Evolutionary conservation across 1,284 basidiomycete genomes (phyloP).

Genomic region (Psilocybe mexicana): DNA sequence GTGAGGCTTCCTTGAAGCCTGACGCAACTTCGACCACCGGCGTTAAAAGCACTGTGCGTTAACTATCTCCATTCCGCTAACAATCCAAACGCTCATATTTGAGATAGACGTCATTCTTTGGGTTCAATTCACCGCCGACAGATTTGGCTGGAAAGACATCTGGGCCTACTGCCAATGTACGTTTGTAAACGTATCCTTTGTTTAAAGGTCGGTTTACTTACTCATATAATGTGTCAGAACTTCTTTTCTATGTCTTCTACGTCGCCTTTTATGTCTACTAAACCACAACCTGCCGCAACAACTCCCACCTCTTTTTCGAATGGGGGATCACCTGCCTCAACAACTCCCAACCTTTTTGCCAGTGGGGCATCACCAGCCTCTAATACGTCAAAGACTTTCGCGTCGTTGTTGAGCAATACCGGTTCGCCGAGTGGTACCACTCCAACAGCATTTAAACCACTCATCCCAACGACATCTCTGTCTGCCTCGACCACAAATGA

Average conservation of each 20-base stretch:
- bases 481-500: conserved; percentile 5
- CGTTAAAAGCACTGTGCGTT: background rate
- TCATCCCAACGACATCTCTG: background rate
- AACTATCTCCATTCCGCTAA: background rate
- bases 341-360: conserved; percentile 19
- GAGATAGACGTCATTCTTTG: background rate
- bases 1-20: background rate
- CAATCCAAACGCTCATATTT: background rate
- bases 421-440: conserved; percentile 1
- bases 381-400: conserved; percentile 43
- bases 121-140: background rate
- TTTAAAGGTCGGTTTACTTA: background rate
- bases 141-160: background rate
- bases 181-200: too few species aligned
- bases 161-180: background rate
- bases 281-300: background rate
- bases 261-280: background rate
- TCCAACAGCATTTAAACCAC: background rate
- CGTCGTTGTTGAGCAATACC: conserved; percentile 34
- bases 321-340: too few species aligned
- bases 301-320: conserved; percentile 1
- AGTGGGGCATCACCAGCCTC: conserved; percentile 32
- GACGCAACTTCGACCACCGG: background rate
- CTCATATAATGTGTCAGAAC: background rate
- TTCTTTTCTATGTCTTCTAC: background rate